Conservation (phyloP, 768 basidiomycete species). For the Mycena maculata region DNA sequence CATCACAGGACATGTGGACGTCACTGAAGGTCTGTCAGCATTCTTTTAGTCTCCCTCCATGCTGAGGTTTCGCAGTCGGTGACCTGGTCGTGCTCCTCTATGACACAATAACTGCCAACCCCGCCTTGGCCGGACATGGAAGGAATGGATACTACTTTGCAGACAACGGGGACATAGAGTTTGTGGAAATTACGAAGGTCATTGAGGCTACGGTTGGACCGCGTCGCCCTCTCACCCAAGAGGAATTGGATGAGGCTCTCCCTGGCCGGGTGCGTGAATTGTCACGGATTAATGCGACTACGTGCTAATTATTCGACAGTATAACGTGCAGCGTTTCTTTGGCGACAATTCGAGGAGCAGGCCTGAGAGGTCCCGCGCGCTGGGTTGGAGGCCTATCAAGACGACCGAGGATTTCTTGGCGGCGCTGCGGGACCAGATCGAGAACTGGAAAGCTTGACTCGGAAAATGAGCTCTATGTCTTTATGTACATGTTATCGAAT, state of each 20-base stretch:
- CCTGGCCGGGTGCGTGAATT: constrained; percentile 5
- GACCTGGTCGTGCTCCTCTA: constrained; percentile 16
- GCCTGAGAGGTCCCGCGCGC: constrained; percentile 38
- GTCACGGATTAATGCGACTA: neutral
- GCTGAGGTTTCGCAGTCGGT: constrained; percentile 10
- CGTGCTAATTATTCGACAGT: neutral
- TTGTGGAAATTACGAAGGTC: constrained; percentile 26
- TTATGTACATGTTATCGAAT: too few species aligned
- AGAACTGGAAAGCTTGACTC: constrained; percentile 19
- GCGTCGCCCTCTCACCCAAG: constrained; percentile 41
- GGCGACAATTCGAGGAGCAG: constrained; percentile 40
- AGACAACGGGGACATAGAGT: constrained; percentile 31
- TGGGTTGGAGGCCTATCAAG: constrained; percentile 54
- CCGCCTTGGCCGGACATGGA: constrained; percentile 29
- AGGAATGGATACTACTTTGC: constrained; percentile 41
- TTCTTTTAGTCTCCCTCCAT: too few species aligned
- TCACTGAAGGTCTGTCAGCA: constrained; percentile 19
- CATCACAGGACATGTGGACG: constrained; percentile 15
- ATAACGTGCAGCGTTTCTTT: constrained; percentile 20
- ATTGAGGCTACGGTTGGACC: constrained; percentile 30
- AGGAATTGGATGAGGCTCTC: constrained; percentile 43
- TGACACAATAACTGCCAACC: neutral
- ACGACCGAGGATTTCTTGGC: constrained; percentile 47
- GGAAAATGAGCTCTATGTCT: too few species aligned
- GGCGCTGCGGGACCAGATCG: constrained; percentile 46